Conservation (phyloP, 306 rosid species). For the Dalbergia cultrata region DNA sequence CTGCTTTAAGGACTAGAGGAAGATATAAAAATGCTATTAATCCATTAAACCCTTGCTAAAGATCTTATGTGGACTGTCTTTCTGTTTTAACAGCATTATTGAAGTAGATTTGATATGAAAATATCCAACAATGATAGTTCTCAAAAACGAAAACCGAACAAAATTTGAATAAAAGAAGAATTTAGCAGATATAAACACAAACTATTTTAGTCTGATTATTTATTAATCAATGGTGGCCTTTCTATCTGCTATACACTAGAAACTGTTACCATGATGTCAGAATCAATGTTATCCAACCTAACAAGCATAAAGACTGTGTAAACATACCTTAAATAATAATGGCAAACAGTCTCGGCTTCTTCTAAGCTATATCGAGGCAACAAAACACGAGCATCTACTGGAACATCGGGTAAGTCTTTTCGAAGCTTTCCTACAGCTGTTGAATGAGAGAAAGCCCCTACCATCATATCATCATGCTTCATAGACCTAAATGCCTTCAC, state of each 20-base stretch:
- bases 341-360: constrained; percentile 87
- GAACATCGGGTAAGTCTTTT: constrained; percentile 90
- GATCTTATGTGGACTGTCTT: constrained; percentile 21
- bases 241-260: constrained; percentile 15
- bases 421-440: constrained; percentile 98
- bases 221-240: constrained; percentile 5
- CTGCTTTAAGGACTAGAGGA: constrained; percentile 6
- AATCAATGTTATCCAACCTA: constrained; percentile 20
- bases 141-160: constrained; percentile 10
- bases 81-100: neutral
- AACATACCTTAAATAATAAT: constrained; percentile 86
- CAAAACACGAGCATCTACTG: constrained; percentile 76
- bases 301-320: constrained; percentile 17
- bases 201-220: neutral
- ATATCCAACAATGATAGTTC: constrained; percentile 28
- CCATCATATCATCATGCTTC: constrained; percentile 94
- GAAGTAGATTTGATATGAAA: constrained; percentile 11
- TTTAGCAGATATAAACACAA: neutral
- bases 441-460: constrained; percentile 97
- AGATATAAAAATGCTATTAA: neutral
- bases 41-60: neutral
- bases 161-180: neutral
- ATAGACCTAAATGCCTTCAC: constrained; percentile 95
- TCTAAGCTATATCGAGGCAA: constrained; percentile 84
- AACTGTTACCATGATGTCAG: constrained; percentile 10